phyloP scores from a whole-genome alignment of 1,139 yeast genomes.

The Sporopachydermia cereana region DNA sequence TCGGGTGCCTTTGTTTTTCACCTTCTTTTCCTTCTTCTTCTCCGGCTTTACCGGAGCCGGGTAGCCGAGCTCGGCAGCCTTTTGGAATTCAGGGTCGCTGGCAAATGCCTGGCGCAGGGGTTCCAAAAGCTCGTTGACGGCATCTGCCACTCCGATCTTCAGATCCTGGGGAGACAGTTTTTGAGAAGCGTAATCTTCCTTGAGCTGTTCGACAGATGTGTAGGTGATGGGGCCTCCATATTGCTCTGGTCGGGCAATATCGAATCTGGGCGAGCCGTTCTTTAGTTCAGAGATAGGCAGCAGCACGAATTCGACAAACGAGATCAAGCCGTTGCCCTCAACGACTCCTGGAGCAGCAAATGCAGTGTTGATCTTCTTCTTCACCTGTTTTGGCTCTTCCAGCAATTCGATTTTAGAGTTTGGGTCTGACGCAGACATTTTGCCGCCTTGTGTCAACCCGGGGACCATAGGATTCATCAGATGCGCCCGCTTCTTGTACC shows the following conservation, averaged over 20 bases:
- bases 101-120: constrained; percentile 72
- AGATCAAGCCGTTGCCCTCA: constrained; percentile 80
- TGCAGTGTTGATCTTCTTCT: constrained; percentile 85
- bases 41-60: constrained; percentile 56
- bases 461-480: constrained; percentile 99
- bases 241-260: constrained; percentile 85
- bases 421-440: constrained; percentile 98
- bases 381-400: constrained; percentile 79
- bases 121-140: constrained; percentile 64
- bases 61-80: constrained; percentile 68
- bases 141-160: constrained; percentile 82
- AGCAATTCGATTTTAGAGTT: constrained; percentile 89
- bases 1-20: constrained; percentile 68
- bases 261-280: constrained; percentile 42
- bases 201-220: constrained; percentile 54
- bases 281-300: constrained; percentile 72
- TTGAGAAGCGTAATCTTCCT: constrained; percentile 58
- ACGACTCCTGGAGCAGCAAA: constrained; percentile 93
- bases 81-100: constrained; percentile 57
- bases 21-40: constrained; percentile 50
- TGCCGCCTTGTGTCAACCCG: constrained; percentile 92
- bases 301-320: constrained; percentile 75
- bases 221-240: constrained; percentile 88
- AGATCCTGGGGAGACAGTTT: constrained; percentile 86
- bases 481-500: constrained; percentile 96